Evolutionary conservation across 2,329 filamentous ascomycete species (phyloP), one percentile per base, ranked within the genome.

Genomic region (Didymella arachidicola): DNA sequence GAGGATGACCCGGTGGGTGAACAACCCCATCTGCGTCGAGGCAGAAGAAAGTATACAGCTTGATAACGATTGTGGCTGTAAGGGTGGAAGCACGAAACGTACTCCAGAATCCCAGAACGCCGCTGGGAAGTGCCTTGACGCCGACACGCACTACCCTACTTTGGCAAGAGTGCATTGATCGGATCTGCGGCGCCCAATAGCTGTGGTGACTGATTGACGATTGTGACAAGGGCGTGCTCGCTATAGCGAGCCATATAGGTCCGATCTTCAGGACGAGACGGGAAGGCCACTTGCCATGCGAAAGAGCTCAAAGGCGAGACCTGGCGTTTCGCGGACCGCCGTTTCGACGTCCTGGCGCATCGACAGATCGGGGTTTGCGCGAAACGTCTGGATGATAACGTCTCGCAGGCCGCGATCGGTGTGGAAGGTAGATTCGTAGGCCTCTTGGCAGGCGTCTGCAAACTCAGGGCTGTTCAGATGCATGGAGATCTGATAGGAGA

Each of bases 371-470:
- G 80, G 81, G 54, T 82, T 78, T 16, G 68, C 76, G 43, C 78
- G 75, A 72, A 83, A 83, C 2, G 79, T 72, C 60, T 82, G 79
- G 46, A 82, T 72, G 51, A 83, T 75, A 46, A 83, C 68, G 60
- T 81, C 79, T 22, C 81, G 76, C 26, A 83, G 74, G 11, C 81
- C 81, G 34, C 81, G 77, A 65, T 83, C 81, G 19, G 73, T 76
- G 68, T 83, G 81, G 60, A 83, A 77, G 44, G 81, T 83, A 32
- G 77, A 78, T 58, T 78, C 78, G 70, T 82, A 83, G 14, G 79
- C 81, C 61, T 82, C 79, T 69, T 79, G 76, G 62, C 81, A 80
- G 18, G 80, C 79, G 46, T 81, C 79, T 48, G 81, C 76, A 34
- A 83, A 75, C 53, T 83, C 81, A 7, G 77, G 68, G 53, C 77